These are phyloP conservation scores for Agrocybe pediades DNA, from an alignment of 768 basidiomycete genomes.

Conservation along the genomic window DNA sequence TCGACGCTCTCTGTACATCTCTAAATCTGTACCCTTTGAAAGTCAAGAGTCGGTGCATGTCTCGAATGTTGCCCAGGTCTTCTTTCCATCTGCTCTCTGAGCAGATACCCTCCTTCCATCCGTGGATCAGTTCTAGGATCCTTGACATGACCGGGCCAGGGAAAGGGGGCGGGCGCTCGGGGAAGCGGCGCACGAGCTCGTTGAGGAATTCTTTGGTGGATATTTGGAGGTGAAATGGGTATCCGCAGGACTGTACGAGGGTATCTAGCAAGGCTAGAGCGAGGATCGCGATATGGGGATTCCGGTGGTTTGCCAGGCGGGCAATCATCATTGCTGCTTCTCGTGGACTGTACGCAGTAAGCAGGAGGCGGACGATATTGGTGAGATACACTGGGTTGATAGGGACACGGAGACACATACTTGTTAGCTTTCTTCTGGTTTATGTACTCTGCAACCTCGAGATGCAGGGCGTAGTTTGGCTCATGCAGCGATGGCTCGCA, in stretches of 20 bases:
- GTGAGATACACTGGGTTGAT: neutral
- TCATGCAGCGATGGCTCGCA: slow-evolving; percentile 86
- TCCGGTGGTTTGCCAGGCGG: slow-evolving; percentile 84
- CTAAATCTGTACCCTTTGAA: slow-evolving; percentile 92
- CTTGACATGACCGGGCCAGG: slow-evolving; percentile 94
- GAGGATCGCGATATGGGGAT: slow-evolving; percentile 88
- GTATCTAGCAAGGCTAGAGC: slow-evolving; percentile 87
- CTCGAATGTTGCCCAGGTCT: slow-evolving; percentile 93
- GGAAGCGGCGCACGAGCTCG: slow-evolving; percentile 96
- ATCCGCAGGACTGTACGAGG: slow-evolving; percentile 94
- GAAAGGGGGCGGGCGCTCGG: slow-evolving; percentile 95
- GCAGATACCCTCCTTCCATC: slow-evolving; percentile 96
- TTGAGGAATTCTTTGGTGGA: slow-evolving; percentile 98
- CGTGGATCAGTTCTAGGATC: slow-evolving; percentile 89
- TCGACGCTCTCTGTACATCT: slow-evolving; percentile 42
- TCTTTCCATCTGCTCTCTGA: slow-evolving; percentile 90
- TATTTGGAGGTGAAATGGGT: slow-evolving; percentile 96
- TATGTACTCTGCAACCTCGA: slow-evolving; percentile 93
- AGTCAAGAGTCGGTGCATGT: slow-evolving; percentile 92
- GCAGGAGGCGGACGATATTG: neutral
- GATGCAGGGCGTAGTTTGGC: slow-evolving; percentile 89
- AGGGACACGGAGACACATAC: slow-evolving; percentile 43
- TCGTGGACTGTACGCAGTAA: slow-evolving; percentile 60
- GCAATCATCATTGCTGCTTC: slow-evolving; percentile 89
- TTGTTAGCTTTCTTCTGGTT: slow-evolving; percentile 96